These are phyloP conservation scores for Boletales sp. DNA, from an alignment of 768 basidiomycete genomes.

Conservation along the genomic window DNA sequence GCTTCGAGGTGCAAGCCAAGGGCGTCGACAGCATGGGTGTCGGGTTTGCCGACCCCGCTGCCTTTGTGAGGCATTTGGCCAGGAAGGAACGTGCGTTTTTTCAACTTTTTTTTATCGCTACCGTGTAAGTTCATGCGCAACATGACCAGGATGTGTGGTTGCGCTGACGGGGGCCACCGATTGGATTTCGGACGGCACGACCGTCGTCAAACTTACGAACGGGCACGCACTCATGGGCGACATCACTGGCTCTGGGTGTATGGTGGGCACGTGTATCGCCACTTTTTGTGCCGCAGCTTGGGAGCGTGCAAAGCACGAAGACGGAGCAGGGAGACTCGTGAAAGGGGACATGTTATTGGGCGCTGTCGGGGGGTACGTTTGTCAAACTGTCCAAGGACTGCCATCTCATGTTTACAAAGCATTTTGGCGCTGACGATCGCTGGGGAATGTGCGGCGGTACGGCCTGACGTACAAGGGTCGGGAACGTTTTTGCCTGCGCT, in stretches of 20 bases:
- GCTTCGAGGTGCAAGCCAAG: constrained; percentile 56
- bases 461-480: constrained; percentile 54
- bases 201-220: constrained; percentile 67
- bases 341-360: constrained; percentile 75
- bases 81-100: constrained; percentile 62
- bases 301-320: constrained; percentile 29
- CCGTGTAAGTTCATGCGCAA: neutral
- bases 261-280: constrained; percentile 73
- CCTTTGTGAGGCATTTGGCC: constrained; percentile 68
- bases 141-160: constrained; percentile 63
- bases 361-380: constrained; percentile 69
- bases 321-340: constrained; percentile 46
- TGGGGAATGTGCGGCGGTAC: constrained; percentile 51
- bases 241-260: constrained; percentile 91
- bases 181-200: constrained; percentile 78
- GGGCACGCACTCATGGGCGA: constrained; percentile 69
- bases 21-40: constrained; percentile 85
- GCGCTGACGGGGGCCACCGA: constrained; percentile 79
- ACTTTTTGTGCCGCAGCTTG: constrained; percentile 74
- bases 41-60: constrained; percentile 72
- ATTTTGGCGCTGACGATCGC: constrained; percentile 58
- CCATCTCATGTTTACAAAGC: constrained; percentile 26
- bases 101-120: neutral
- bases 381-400: neutral
- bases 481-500: constrained; percentile 64